Conservation (phyloP, 1,139 yeast genomes). For the Kodamaea ohmeri region DNA sequence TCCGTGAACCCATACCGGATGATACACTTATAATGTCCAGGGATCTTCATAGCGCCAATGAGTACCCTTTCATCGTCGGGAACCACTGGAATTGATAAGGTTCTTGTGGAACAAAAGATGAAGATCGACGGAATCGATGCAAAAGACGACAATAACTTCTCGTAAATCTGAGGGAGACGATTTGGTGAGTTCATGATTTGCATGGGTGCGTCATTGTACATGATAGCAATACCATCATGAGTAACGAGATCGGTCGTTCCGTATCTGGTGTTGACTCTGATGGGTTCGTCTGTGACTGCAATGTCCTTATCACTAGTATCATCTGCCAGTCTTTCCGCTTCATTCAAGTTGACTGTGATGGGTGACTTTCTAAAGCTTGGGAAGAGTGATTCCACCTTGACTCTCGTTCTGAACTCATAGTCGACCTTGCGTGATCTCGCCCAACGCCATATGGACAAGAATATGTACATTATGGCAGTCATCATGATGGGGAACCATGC, state of each 20-base stretch:
- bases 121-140: constrained; percentile 42
- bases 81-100: constrained; percentile 41
- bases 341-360: constrained; percentile 22
- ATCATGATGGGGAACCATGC: constrained; percentile 58
- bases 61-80: constrained; percentile 36
- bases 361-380: constrained; percentile 24
- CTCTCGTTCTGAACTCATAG: constrained; percentile 31
- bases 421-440: constrained; percentile 41
- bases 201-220: constrained; percentile 35
- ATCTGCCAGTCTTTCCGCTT: constrained; percentile 6
- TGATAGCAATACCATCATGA: constrained; percentile 39
- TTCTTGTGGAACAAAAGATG: constrained; percentile 40
- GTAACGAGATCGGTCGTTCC: constrained; percentile 24
- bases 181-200: constrained; percentile 36
- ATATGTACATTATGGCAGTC: constrained; percentile 30
- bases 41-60: constrained; percentile 36
- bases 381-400: constrained; percentile 28
- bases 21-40: constrained; percentile 47
- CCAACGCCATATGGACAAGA: constrained; percentile 49
- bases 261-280: constrained; percentile 20
- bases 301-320: constrained; percentile 9
- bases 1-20: constrained; percentile 49
- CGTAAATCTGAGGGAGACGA: constrained; percentile 42
- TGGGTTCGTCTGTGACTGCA: constrained; percentile 8
- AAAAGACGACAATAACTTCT: constrained; percentile 34